Conservation (phyloP, 345 rosid species). For the Populus nigra region DNA sequence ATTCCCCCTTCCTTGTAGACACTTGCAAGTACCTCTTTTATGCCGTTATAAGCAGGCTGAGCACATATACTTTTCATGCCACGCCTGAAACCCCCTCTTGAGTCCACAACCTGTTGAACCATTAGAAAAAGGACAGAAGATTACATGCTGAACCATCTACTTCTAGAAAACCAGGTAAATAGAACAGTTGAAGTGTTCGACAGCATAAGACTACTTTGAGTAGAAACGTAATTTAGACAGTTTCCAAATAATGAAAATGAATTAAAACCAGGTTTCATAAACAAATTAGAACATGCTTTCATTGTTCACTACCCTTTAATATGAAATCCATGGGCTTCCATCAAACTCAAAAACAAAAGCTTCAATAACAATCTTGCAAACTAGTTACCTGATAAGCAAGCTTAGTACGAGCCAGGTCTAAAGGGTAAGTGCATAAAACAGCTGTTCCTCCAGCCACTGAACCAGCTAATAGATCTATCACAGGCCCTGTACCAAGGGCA, state of each 20-base stretch:
- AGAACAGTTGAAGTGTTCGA: too few species aligned
- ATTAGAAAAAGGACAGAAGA: background rate
- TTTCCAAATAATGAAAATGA: background rate
- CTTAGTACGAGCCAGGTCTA: constrained; percentile 94
- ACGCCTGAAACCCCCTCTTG: constrained; percentile 31
- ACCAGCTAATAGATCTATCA: constrained; percentile 92
- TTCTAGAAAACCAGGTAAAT: too few species aligned
- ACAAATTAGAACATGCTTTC: background rate
- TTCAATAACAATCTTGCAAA: constrained; percentile 7
- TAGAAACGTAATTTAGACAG: too few species aligned
- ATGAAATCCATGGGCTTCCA: background rate
- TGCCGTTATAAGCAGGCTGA: constrained; percentile 64
- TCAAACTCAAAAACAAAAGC: constrained; percentile 6
- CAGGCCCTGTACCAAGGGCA: constrained; percentile 79
- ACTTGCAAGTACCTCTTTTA: constrained; percentile 65
- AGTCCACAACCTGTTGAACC: constrained; percentile 53
- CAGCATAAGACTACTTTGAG: too few species aligned
- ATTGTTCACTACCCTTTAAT: too few species aligned
- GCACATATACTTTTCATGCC: constrained; percentile 41
- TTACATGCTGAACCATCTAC: too few species aligned
- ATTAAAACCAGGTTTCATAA: background rate
- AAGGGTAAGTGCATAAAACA: constrained; percentile 88
- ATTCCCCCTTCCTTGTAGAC: constrained; percentile 83
- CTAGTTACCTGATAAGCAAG: constrained; percentile 87
- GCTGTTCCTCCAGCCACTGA: constrained; percentile 97